Conservation (phyloP, 495 filamentous ascomycete genomes). For the Beverwykella pulmonaria region DNA sequence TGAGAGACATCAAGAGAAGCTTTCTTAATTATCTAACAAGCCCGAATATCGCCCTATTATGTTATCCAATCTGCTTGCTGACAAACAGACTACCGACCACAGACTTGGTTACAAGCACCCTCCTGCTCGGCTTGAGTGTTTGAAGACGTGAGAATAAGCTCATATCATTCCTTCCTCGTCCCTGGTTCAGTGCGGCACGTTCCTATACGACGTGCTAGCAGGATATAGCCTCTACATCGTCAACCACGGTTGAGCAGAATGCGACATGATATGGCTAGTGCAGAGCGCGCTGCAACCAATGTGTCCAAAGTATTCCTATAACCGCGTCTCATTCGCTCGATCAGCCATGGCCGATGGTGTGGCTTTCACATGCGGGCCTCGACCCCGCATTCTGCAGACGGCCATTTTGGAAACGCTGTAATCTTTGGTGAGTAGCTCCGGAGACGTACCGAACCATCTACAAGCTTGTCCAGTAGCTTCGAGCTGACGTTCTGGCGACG, state of each 20-base stretch:
- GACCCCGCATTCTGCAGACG: slow-evolving; percentile 20
- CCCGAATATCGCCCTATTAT: too few species aligned
- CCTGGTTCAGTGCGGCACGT: not conserved
- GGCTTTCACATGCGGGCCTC: slow-evolving; percentile 18
- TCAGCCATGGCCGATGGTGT: not conserved
- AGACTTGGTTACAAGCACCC: too few species aligned
- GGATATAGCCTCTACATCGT: too few species aligned
- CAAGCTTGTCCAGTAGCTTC: not conserved
- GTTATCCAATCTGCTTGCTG: too few species aligned
- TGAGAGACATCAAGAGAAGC: too few species aligned
- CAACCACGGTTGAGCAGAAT: not conserved
- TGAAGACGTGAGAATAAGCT: not conserved
- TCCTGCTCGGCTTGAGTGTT: not conserved
- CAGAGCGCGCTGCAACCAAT: slow-evolving; percentile 5
- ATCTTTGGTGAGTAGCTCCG: not conserved
- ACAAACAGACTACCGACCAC: too few species aligned
- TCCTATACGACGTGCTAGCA: not conserved
- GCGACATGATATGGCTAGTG: not conserved
- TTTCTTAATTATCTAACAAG: not conserved
- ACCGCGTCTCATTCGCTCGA: slow-evolving; percentile 11
- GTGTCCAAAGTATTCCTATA: slow-evolving; percentile 12
- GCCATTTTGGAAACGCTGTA: slow-evolving; percentile 9
- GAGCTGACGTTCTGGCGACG: not conserved
- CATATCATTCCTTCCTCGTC: too few species aligned
- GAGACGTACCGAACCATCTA: not conserved